A percentile compares a stretch with the other conserved stretches of the same genome.
These are phyloP conservation scores for Mycotypha africana DNA, from an alignment of 371 early-diverging fungal species.

Conservation along the genomic window DNA sequence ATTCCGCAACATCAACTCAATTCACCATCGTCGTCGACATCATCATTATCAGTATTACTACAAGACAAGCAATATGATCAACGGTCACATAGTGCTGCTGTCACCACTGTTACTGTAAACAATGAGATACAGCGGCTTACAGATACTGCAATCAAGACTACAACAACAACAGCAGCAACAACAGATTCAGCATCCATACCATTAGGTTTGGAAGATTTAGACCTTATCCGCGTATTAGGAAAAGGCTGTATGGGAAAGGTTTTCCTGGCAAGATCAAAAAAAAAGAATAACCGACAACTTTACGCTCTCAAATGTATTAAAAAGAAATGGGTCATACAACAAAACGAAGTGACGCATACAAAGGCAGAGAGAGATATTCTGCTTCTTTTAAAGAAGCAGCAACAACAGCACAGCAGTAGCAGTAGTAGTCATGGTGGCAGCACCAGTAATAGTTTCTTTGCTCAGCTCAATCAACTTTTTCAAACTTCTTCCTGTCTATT, in stretches of 20 bases:
- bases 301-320: slow-evolving; percentile 71
- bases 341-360: slow-evolving; percentile 58
- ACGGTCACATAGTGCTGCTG: too few species aligned
- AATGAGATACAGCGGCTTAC: not conserved
- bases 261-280: slow-evolving; percentile 50
- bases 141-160: not conserved
- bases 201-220: slow-evolving; percentile 32
- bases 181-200: not conserved
- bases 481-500: slow-evolving; percentile 66
- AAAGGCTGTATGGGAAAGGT: slow-evolving; percentile 64
- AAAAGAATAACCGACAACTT: slow-evolving; percentile 28
- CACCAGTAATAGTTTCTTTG: too few species aligned
- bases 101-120: too few species aligned
- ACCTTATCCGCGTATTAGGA: slow-evolving; percentile 50
- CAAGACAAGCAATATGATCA: too few species aligned
- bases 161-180: not conserved
- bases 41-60: too few species aligned
- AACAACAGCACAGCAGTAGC: too few species aligned
- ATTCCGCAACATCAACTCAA: too few species aligned
- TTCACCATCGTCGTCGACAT: too few species aligned
- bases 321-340: slow-evolving; percentile 59
- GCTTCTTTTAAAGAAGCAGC: slow-evolving; percentile 52
- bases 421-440: too few species aligned
- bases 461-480: slow-evolving; percentile 68
- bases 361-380: slow-evolving; percentile 71